Percentiles rank a stretch among this genome's conserved stretches.
These are phyloP conservation scores for Phytopythium delawarense DNA, from an alignment of 352 stramenopile genomes.

Conservation along the genomic window DNA sequence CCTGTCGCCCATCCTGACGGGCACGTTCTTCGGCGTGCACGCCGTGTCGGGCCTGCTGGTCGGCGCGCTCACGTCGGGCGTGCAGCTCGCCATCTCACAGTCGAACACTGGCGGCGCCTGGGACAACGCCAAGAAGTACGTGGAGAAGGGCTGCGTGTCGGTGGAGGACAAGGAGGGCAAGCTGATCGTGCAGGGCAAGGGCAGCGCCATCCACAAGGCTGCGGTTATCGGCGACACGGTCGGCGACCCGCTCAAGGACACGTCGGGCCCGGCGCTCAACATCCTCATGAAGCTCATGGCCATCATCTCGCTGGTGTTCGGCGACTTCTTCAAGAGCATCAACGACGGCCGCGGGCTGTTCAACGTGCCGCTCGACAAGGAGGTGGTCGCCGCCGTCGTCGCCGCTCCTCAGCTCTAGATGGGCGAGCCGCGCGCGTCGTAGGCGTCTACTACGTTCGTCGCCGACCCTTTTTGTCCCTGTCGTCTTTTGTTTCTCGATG, in stretches of 20 bases:
- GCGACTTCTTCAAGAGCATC: constrained; percentile 98
- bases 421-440: not conserved
- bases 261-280: constrained; percentile 98
- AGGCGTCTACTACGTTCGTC: not conserved
- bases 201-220: constrained; percentile 98
- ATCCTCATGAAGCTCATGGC: constrained; percentile 99
- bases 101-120: constrained; percentile 99
- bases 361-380: constrained; percentile 59
- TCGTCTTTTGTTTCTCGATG: not conserved
- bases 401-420: constrained; percentile 9
- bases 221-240: constrained; percentile 98
- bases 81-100: constrained; percentile 99
- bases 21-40: constrained; percentile 98
- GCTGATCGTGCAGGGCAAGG: constrained; percentile 91
- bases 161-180: constrained; percentile 91
- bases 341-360: constrained; percentile 94
- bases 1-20: constrained; percentile 96
- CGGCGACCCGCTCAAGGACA: constrained; percentile 99
- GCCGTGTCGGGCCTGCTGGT: constrained; percentile 97
- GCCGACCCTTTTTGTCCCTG: constrained; percentile 7
- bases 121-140: constrained; percentile 99
- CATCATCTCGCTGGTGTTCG: constrained; percentile 99
- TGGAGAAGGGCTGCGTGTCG: constrained; percentile 94
- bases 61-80: constrained; percentile 93
- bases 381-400: not conserved